Percentiles rank a stretch among this genome's conserved stretches.
Evolutionary conservation across 331 rosid species (phyloP).

Genomic region (Arachis monticola): DNA sequence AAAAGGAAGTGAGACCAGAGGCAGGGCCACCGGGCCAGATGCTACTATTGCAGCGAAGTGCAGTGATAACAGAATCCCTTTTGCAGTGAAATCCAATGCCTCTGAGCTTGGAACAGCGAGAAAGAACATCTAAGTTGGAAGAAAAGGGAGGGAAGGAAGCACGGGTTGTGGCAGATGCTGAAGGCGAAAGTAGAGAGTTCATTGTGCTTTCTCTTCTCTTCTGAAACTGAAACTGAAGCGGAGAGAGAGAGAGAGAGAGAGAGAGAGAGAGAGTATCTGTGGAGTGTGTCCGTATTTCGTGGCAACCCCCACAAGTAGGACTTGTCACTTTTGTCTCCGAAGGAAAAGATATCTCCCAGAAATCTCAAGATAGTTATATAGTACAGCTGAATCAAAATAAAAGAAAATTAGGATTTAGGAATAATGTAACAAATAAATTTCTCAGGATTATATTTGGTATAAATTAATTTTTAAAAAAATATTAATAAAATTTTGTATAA

Average conservation of each 20-base stretch:
- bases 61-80: constrained; percentile 40
- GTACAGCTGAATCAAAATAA: too few species aligned
- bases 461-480: too few species aligned
- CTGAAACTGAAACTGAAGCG: constrained; percentile 27
- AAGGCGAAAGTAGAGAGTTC: constrained; percentile 52
- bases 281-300: background rate
- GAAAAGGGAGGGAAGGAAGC: constrained; percentile 24
- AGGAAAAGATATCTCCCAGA: too few species aligned
- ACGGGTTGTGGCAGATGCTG: constrained; percentile 41
- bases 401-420: too few species aligned
- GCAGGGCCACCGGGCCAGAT: constrained; percentile 60
- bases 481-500: too few species aligned
- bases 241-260: background rate
- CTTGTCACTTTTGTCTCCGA: background rate
- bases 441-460: too few species aligned
- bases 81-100: constrained; percentile 32
- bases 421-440: too few species aligned
- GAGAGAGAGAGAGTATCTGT: background rate
- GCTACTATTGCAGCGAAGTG: constrained; percentile 55
- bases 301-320: background rate
- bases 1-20: constrained; percentile 47
- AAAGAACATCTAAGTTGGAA: constrained; percentile 42
- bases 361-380: too few species aligned
- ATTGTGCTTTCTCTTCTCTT: constrained; percentile 37
- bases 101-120: constrained; percentile 38